Base-by-base conservation (phyloP, 768 basidiomycete genomes). In the Boletus bicolor region DNA sequence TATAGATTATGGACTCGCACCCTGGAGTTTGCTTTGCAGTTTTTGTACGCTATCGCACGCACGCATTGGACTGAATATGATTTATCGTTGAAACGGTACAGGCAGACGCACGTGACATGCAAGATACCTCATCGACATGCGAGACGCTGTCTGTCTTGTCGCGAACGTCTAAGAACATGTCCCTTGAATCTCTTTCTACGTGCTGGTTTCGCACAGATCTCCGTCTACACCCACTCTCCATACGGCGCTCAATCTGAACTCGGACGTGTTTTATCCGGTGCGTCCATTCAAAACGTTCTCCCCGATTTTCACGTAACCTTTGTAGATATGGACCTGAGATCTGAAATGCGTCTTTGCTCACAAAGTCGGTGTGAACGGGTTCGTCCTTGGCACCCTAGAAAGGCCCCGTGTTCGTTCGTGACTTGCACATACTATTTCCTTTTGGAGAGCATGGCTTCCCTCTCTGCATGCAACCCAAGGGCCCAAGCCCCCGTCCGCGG, bases 1-100 rank as follows among this genome's bases (percentile, higher is more conserved):
- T 52, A 68, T 65, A 70, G 68, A 58, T 58, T 65, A 63, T 57
- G 68, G 68, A 69, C 68, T 55, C 21, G 53, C 43, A 65, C 58
- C 55, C 61, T 57, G 66, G 66, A 69, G 52, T 54, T 58, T 53
- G 30, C 51, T 50, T 58, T 55, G 21, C 51, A 52, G 55, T 26
- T 52, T 44, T 61, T 65, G 60, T 70, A 68, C 50, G 61, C 56
- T 70, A 63, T 59, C 45, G 56, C 55, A 58, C 28, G 17, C 51
- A 44, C 37, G 39, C 46, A 50, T 56, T 52, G 54, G 44, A 42
- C 44, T 35, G 52, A 66, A 64, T 66, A 43, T 67, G 56, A 61
- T 51, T 49, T 59, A 44, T 58, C 44, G 38, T 47, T 37, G 21
- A 37, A 41, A 62, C 43, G 11, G 15, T 43, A 34, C 3, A 4